Evolutionary conservation across 2,329 filamentous ascomycete species (phyloP), one percentile per base, ranked within the genome.

Genomic region (Beauveria sp.): DNA sequence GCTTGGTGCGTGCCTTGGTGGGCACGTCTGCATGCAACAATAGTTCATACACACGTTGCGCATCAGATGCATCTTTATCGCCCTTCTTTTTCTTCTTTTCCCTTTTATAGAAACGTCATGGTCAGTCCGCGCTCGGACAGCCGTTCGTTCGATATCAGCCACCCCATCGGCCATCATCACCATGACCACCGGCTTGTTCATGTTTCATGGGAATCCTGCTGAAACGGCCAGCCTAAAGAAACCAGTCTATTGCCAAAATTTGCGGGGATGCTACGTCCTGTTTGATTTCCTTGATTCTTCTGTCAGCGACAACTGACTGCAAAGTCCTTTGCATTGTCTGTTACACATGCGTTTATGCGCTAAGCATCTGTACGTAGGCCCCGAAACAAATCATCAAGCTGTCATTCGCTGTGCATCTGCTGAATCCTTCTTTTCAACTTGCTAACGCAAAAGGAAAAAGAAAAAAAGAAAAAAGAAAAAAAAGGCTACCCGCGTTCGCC

Each of bases 141-240:
- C 5, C 34, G 12, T 38, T 38, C 34, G 34, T 51, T 51, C 26
- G 48, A 31, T 38, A 49, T 24, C 45, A 6, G n/a, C 18, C 34
- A 18, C 20, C 9, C 40, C 53, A 22, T 31, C 51, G 20, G 9
- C 52, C 53, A 28, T 18, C 51, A n/a, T 7, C n/a, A 51, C 20
- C 34, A 38, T 38, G 34, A 14, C 34, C 34, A 20, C 38, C 34
- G 53, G 26, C 18, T 57, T n/a, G 26, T 18, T 18, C 34, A 49
- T 50, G 55, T 58, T 58, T 58, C 55, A 58, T 50, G 55, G 28
- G 20, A 49, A 50, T 58, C 28, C 55, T 38, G 45, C 55, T 58
- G 55, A 58, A 58, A 58, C 55, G 31, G 34, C 38, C 12, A 16
- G n/a, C 28, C 38, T 42, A 22, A 45, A 43, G 22, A 54, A 54